These are phyloP conservation scores for Leccinum griseonigrum DNA, from an alignment of 1,284 basidiomycete species.

Conservation along the genomic window DNA sequence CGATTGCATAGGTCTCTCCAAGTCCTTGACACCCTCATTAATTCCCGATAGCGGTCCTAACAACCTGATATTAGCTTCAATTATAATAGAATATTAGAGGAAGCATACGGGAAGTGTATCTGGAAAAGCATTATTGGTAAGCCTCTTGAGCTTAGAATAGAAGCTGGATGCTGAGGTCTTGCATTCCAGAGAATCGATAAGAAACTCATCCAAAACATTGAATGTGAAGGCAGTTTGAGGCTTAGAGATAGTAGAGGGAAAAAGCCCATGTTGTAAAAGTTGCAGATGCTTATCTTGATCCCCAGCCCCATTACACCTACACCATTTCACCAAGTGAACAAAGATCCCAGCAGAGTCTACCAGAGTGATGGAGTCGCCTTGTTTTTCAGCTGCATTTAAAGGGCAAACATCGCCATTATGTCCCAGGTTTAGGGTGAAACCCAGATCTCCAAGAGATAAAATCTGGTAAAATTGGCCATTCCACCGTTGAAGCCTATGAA, in stretches of 20 bases:
- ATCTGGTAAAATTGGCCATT: conserved; percentile 9
- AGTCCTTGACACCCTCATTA: conserved; percentile 6
- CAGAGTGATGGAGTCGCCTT: not conserved
- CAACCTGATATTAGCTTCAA: too few species aligned
- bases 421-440: conserved; percentile 3
- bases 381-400: not conserved
- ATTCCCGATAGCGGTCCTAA: conserved; percentile 13
- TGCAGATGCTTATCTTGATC: conserved; percentile 6
- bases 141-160: conserved; percentile 19
- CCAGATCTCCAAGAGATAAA: not conserved
- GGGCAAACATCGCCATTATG: conserved; percentile 5
- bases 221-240: conserved; percentile 34
- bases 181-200: conserved; percentile 24
- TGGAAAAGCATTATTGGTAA: conserved; percentile 25
- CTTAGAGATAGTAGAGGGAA: conserved; percentile 21
- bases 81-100: too few species aligned
- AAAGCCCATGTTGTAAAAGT: conserved; percentile 15
- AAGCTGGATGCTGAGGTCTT: conserved; percentile 32
- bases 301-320: not conserved
- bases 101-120: conserved; percentile 19
- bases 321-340: conserved; percentile 9
- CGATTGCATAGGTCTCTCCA: conserved; percentile 11
- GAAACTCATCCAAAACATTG: conserved; percentile 26
- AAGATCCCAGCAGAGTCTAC: conserved; percentile 10
- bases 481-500: conserved; percentile 6